A percentile compares a stretch with the other conserved stretches of the same genome.
Evolutionary conservation across 179 eudicot species (phyloP).

Genomic region (Carnegiea gigantea): DNA sequence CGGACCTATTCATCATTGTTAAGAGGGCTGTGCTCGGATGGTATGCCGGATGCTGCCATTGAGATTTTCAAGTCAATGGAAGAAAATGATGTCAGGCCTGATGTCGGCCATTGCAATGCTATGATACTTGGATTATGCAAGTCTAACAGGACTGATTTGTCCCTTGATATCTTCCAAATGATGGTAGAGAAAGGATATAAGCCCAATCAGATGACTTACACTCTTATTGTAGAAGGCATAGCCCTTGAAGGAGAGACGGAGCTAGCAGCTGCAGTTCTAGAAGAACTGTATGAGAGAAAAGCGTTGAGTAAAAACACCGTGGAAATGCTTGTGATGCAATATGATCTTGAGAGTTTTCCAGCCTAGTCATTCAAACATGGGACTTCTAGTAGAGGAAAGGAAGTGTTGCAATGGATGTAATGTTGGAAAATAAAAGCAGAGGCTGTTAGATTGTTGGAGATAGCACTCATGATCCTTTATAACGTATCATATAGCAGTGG

Average conservation of each 20-base stretch:
- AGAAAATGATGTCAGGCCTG: slow-evolving; percentile 50
- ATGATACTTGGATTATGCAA: slow-evolving; percentile 77
- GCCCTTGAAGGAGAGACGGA: slow-evolving; percentile 53
- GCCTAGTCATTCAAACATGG: no score
- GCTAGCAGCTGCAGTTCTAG: slow-evolving; percentile 52
- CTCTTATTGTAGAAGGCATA: slow-evolving; percentile 74
- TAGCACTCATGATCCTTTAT: no score
- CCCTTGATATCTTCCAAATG: slow-evolving; percentile 53
- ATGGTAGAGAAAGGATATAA: slow-evolving; percentile 64
- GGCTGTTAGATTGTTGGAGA: no score
- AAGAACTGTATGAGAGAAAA: slow-evolving; percentile 46
- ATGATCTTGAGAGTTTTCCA: no score
- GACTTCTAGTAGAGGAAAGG: no score
- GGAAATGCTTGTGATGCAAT: slow-evolving; percentile 22
- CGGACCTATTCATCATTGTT: slow-evolving; percentile 63
- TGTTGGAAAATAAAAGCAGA: no score
- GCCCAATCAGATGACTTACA: slow-evolving; percentile 74
- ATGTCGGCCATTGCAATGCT: slow-evolving; percentile 66
- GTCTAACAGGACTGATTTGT: slow-evolving; percentile 60
- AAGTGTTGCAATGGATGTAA: no score
- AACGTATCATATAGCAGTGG: no score
- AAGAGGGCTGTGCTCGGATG: slow-evolving; percentile 76
- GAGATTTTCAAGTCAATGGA: slow-evolving; percentile 61
- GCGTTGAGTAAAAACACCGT: slow-evolving; percentile 53
- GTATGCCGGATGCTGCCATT: slow-evolving; percentile 70